Evolutionary conservation across 805 yeast genomes (phyloP), one percentile per base, ranked within the genome.

Genomic region (Metschnikowia koreensis): DNA sequence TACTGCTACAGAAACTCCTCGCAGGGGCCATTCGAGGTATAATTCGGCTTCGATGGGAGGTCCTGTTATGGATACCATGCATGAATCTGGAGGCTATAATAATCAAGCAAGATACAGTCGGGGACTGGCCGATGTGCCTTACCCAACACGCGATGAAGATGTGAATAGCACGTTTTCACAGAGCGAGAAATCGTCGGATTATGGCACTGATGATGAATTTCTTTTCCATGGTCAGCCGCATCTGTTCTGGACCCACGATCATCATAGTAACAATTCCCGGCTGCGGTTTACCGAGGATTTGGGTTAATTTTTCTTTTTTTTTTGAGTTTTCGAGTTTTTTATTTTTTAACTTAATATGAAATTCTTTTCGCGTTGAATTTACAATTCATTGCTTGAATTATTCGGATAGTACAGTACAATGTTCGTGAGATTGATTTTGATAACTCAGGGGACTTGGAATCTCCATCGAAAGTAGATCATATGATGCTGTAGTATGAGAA

Each of bases 241-340:
- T 34, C 47, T 46, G 38, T 29, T 53, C 13, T 59, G 53, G 53
- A 22, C 33, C 4, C 50, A 46, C 12, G 63, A 54, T 29, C 44
- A 48, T 31, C 51, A 45, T 13, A 60, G 63, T 45, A 60, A 58
- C 38, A 46, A 53, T 45, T 56, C 60, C 22, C 55, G 59, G 39
- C 61, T 58, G 59, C 52, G 63, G n/a, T 60, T 60, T 38, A 50
- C 57, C 1, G 63, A 60, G 39, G 61, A 60, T 28, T 15, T 48
- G 11, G 52, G 40, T 26, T 49, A 33, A 37, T 16, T 3, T n/a
- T 15, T 8, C 5, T 5, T n/a, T 11, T 29, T 5, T 28, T 10
- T 22, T 22, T 22, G 22, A 22, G 22, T 28, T 10, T 22, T 22
- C 4, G 22, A 22, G 22, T 22, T 22, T 22, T 22, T 22, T 22